Base-by-base conservation (phyloP, 2,329 filamentous ascomycete species). In the Ramichloridium luteum region DNA sequence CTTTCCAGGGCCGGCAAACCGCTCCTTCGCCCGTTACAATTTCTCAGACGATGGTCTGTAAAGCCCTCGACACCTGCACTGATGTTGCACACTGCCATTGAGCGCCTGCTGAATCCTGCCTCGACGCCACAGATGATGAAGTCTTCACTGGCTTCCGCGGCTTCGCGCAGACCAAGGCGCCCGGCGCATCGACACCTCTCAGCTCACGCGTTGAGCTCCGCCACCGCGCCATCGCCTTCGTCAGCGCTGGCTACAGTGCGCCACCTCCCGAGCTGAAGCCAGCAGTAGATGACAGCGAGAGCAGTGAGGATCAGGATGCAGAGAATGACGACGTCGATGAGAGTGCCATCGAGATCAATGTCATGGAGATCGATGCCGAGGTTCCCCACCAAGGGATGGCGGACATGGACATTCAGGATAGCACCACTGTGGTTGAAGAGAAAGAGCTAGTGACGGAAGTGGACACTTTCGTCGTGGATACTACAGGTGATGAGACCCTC, bases 161-260 rank as follows among this genome's bases (percentile, higher is more conserved):
- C 34, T 53, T 54, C 26, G 33, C 46, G 34, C 39, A 45, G 33
- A 25, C 9, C 28, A 36, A 27, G 27, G 31, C 34, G 34, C 35
- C 18, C 30, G 36, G 16, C 31, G 20, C 28, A 5, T 31, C 31
- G 25, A 41, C 56, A 16, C 50, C 58, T 27, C 67, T 64, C 53
- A 60, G 62, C 34, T 51, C 61, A 3, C 60, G 62, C 38, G 54
- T 57, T 30, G 64, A 64, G 40, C 58, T 79, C 30, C 64, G 75
- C 36, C 56, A 76, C 44, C 60, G 65, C 32, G 58, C 59, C 14
- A 63, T 80, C 30, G 51, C 56, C 2, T 80, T 80, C 47, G 65
- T 80, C 37, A 74, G 70, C 48, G 73, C 71, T 18, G 72, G 71
- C 13, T 56, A 54, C 25, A 51, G 65, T 32, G 51, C 62, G 20